Base-by-base conservation (phyloP, 2,329 filamentous ascomycete species). In the Stagonosporopsis tanaceti region DNA sequence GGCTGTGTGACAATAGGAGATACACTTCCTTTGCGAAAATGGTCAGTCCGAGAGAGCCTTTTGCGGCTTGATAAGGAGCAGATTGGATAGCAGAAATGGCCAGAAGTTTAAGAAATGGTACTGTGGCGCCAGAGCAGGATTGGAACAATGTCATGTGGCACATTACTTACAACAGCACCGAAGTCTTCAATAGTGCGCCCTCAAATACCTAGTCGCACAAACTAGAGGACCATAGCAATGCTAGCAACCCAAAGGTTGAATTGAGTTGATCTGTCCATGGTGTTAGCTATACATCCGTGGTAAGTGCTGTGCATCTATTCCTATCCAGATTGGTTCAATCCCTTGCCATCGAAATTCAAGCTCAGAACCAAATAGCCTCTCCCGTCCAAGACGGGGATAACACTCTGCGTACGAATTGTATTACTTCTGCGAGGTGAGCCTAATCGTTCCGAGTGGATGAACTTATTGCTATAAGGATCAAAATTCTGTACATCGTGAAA, bases 121-220 rank as follows among this genome's bases (percentile, higher is more conserved):
- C 62, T 63, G 17, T 59, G 63, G 5, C 39, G 48, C 64, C 65
- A 69, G 4, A 67, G 57, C 4, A 50, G 58, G 4, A 60, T 35
- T 7, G 67, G 52, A 2, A 63, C 27, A 4, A 50, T n/a, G 30
- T 69, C 67, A 24, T 67, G 67, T 9, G 67, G 15, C 9, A 51
- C 57, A 22, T 66, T 66, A 14, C 47, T 62, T 25, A 44, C 47
- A 20, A 61, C 15, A 14, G 28, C 40, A 5, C 59, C 46, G 11
- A 57, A 57, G 6, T 55, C 27, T 20, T 67, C 66, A 22, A 61
- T 35, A 3, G 35, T 53, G 7, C 44, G 44, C 24, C 48, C 53
- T 7, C 57, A 56, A 14, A 66, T 51, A 14, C 41, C 57, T 4
- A 66, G 35, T 6, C 65, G 61, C 5, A 63, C 41, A 3, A 60